Conservation (phyloP, 441 rosid species). For the Croton laevigatus region DNA sequence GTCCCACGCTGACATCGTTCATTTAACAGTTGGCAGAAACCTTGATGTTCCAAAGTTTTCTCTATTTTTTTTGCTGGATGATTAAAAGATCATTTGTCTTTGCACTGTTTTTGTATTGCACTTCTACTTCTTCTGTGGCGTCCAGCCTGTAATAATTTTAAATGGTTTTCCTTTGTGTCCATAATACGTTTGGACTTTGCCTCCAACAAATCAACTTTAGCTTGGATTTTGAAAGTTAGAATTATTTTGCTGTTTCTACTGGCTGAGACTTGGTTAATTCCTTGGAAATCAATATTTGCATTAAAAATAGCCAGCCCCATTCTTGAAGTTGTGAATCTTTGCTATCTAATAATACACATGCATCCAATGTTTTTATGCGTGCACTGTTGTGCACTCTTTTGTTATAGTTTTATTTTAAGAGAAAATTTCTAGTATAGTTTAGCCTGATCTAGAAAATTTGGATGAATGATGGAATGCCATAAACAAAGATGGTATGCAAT, state of each 20-base stretch:
- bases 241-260: too few relatives aligned
- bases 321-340: not conserved
- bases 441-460: not conserved
- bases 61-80: not conserved
- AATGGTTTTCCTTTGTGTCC: not conserved
- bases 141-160: not conserved
- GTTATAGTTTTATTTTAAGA: not conserved
- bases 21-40: not conserved
- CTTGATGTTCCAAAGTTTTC: not conserved
- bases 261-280: not conserved
- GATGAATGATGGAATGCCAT: not conserved
- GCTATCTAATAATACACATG: not conserved
- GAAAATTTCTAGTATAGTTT: not conserved
- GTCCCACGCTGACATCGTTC: not conserved
- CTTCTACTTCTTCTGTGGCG: not conserved
- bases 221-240: too few relatives aligned
- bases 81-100: not conserved
- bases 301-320: not conserved
- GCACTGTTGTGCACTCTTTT: not conserved
- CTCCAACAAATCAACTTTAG: too few relatives aligned
- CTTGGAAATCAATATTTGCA: not conserved
- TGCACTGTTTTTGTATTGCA: not conserved
- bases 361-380: not conserved
- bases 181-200: not conserved
- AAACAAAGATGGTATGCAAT: not conserved